Percentiles rank a stretch among this genome's conserved stretches.
Evolutionary conservation across 495 filamentous ascomycete species (phyloP).

Genomic region (Coniosporium apollinis): DNA sequence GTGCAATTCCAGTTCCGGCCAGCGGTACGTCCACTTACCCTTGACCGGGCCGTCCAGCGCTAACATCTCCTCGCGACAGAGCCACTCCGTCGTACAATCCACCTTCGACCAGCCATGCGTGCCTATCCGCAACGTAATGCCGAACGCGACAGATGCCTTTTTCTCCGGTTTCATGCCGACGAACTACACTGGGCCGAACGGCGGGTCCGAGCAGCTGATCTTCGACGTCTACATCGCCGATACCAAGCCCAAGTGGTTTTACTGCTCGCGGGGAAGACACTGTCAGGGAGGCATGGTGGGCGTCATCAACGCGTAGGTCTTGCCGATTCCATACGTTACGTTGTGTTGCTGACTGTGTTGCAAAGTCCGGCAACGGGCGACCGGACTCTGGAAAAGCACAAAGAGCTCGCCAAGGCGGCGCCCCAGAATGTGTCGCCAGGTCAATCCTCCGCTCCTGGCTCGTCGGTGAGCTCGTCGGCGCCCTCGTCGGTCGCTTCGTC

Average conservation of each 20-base stretch:
- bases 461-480: too few species aligned
- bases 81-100: slow-evolving; percentile 16
- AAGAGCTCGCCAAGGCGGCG: not conserved
- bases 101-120: slow-evolving; percentile 14
- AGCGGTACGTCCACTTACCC: not conserved
- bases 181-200: too few species aligned
- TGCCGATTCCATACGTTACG: not conserved
- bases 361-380: not conserved
- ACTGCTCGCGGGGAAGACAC: slow-evolving; percentile 36
- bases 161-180: slow-evolving; percentile 18
- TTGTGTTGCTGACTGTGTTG: not conserved
- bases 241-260: slow-evolving; percentile 39
- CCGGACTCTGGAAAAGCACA: not conserved
- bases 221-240: slow-evolving; percentile 31
- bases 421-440: slow-evolving; percentile 1
- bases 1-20: slow-evolving; percentile 3
- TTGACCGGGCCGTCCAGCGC: not conserved
- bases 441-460: too few species aligned
- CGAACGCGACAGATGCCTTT: slow-evolving; percentile 9
- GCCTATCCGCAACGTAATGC: slow-evolving; percentile 2
- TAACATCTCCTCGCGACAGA: not conserved
- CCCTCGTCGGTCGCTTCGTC: too few species aligned
- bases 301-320: slow-evolving; percentile 28
- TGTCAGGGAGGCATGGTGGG: slow-evolving; percentile 36
- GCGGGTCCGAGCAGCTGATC: slow-evolving; percentile 9